Evolutionary conservation across 2,329 filamentous ascomycete genomes (phyloP), one percentile per base, ranked within the genome.

Genomic region (Rhytidhysteron rufulum): DNA sequence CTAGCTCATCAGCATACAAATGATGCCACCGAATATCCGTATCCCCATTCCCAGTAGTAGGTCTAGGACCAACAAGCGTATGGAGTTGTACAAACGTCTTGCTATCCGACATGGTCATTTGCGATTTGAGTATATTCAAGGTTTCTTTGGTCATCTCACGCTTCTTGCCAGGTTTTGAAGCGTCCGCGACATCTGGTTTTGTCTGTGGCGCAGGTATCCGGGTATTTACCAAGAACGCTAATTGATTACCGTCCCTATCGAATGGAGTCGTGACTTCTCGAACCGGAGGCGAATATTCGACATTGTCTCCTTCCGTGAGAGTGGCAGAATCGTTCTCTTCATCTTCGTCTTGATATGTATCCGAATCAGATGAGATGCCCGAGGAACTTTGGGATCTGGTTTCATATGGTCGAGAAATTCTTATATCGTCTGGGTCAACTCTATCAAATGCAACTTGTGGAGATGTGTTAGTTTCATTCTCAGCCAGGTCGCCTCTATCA

Each of bases 11-110:
- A 2, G 41, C 50, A 24, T 48, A 41, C 7, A 62, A 31, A 34
- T 63, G 58, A 37, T 51, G 46, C 60, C 59, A 64, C 6, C 51
- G 49, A 2, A 54, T 41, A n/a, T 29, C 31, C 4, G 54, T 39
- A 20, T 39, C 46, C 4, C 21, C 24, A 10, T 40, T 31, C 2
- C 44, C 39, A 1, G 33, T 32, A 29, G 34, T 5, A 20, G 44
- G 55, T 33, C 54, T 49, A 2, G 58, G 58, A 2, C 52, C 53
- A 5, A 49, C 42, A 25, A 62, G 31, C 2, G 41, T 45, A 39
- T 55, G 31, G 1, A 64, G 29, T 22, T 57, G 44, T 11, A 63
- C 34, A 9, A 33, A 41, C 8, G 41, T 57, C 29, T 45, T 41
- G 32, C 37, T 41, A 3, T 58, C 49, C 18, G 31, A n/a, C 10